Conservation (phyloP, 306 rosid species). For the Comarum palustre region DNA sequence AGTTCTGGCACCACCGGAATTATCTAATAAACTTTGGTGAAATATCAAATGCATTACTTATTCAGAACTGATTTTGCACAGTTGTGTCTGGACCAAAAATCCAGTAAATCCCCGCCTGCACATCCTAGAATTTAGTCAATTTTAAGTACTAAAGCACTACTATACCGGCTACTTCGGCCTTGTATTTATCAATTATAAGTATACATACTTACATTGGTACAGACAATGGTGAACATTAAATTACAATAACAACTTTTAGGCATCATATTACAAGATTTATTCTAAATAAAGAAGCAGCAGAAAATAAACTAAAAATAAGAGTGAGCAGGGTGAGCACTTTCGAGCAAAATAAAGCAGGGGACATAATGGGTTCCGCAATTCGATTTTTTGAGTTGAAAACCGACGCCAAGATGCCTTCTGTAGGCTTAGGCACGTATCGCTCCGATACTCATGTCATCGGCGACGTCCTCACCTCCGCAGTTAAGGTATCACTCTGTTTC, state of each 20-base stretch:
- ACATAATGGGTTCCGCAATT: constrained; percentile 43
- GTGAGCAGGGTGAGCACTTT: not conserved
- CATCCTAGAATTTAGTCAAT: too few species aligned
- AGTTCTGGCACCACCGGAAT: not conserved
- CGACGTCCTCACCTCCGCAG: constrained; percentile 47
- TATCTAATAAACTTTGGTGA: not conserved
- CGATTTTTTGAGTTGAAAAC: constrained; percentile 56
- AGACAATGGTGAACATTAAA: too few species aligned
- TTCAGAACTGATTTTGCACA: not conserved
- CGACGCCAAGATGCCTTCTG: constrained; percentile 70
- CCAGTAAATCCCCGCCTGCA: not conserved
- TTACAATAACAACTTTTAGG: too few species aligned
- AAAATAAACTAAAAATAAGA: too few species aligned
- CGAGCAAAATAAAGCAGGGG: not conserved
- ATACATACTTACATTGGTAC: too few species aligned
- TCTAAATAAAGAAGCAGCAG: too few species aligned
- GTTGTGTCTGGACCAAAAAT: not conserved
- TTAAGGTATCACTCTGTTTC: constrained; percentile 35
- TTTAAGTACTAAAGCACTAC: too few species aligned
- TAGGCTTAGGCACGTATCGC: constrained; percentile 74
- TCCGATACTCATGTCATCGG: constrained; percentile 48
- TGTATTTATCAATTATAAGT: too few species aligned
- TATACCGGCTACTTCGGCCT: too few species aligned
- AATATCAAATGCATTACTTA: not conserved
- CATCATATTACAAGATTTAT: too few species aligned